Evolutionary conservation across 345 rosid genomes (phyloP), one percentile per base, ranked within the genome.

Genomic region (Mallotus nudiflorus): DNA sequence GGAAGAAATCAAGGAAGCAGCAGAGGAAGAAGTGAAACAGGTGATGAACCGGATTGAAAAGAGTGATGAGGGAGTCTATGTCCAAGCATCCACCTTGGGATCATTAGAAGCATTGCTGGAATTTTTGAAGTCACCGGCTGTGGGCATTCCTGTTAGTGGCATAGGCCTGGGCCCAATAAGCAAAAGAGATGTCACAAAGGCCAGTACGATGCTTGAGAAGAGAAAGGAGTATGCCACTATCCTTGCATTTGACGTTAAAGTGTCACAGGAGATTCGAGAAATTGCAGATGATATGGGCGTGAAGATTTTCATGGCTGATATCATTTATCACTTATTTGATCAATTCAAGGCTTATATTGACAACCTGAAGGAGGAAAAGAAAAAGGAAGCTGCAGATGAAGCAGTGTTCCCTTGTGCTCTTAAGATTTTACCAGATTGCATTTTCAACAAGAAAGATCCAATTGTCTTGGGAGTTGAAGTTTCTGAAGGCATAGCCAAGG

Each of bases 51-150:
- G 97, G 66, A 87, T 92, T 25, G 97, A 95, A 76, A 87, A 77
- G 82, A 89, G 88, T 57, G 96, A 97, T 8, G 97, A 89, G 86
- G 99, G 97, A 72, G 97, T 92, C 37, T 90, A 82, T 75, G 99
- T 95, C 28, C 97, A 95, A 82, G 96, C 97, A 49, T 95, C 99
- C 20, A 95, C 99, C 7, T 82, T 92, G 57, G 97, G 99, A 45
- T 95, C 97, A 27, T 81, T 95, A 77, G 97, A 95, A 86, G 99
- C 99, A 15, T 77, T 95, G 80, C 88, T 92, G 68, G 98, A 91
- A 70, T 95, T 84, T 80, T 76, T 95, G 82, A 92, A 89, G 85
- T 78, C 99, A 31, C 96, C 92, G 9, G 92, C 81, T 51, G 97
- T 94, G 45, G 84, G 72, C 64, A 95, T 95, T 75, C 99, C 97